phyloP scores from a whole-genome alignment of 768 basidiomycete species.

The Naganishia vishniacii region DNA sequence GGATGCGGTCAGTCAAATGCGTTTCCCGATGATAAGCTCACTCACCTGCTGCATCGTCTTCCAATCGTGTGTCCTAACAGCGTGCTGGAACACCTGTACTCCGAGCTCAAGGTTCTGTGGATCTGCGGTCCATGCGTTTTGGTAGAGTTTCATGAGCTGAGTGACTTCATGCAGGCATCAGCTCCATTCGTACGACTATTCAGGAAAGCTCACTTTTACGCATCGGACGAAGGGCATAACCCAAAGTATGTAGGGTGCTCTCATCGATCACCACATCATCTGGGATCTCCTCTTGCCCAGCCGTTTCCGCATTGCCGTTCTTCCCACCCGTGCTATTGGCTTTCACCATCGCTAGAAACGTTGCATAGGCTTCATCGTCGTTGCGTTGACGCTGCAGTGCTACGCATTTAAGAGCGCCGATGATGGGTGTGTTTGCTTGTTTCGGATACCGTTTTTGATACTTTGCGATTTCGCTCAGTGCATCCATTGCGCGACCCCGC shows the following conservation, averaged over 20 bases:
- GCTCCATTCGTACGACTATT: neutral
- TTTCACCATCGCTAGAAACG: constrained; percentile 7
- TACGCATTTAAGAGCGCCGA: constrained; percentile 12
- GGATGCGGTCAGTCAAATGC: neutral
- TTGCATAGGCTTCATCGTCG: constrained; percentile 13
- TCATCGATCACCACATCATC: constrained; percentile 10
- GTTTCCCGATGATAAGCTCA: neutral
- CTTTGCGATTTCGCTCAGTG: constrained; percentile 10
- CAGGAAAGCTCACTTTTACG: neutral
- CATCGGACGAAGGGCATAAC: constrained; percentile 11
- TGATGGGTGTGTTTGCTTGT: constrained; percentile 13
- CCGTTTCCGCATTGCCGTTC: neutral
- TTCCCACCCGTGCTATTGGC: neutral
- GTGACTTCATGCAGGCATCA: neutral
- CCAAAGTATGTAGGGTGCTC: neutral
- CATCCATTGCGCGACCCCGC: neutral
- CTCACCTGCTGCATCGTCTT: constrained; percentile 1
- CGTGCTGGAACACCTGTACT: constrained; percentile 15
- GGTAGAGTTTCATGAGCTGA: constrained; percentile 15
- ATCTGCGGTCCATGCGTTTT: constrained; percentile 15
- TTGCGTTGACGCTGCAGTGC: constrained; percentile 15
- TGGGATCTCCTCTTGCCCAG: neutral
- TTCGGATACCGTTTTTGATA: constrained; percentile 20
- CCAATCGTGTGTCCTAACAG: constrained; percentile 14
- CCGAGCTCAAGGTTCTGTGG: constrained; percentile 13